Base-by-base conservation (phyloP, 2,329 filamentous ascomycete genomes). In the Neocucurbitaria cava region DNA sequence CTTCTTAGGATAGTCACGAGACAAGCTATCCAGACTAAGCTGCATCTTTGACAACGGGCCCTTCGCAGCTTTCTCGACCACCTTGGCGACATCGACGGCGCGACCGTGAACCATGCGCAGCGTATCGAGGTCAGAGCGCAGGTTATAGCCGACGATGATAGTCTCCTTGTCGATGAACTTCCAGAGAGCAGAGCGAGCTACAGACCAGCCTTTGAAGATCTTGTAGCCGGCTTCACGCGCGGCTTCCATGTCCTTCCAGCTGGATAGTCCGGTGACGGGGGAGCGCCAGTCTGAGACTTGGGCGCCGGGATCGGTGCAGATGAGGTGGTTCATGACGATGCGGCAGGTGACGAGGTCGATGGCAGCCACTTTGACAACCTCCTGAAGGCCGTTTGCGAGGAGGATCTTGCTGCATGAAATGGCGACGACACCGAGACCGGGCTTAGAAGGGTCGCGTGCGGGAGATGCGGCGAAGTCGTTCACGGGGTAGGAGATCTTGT, bases 91-190 rank as follows among this genome's bases (percentile, higher is more conserved):
- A 33, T 76, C 73, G 8, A 76, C 58, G 8, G 64, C 67, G 10
- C 71, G 68, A 17, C 72, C 73, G 46, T 76, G 72, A 5, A 69
- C 58, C 56, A 76, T 70, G 5, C 73, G 66, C n/a, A 76, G 58
- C 1, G 63, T 59, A 49, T 75, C 72, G 4, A 75, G 60, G 24
- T 74, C 71, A 1, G 59, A 54, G 13, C 72, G 72, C 18, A 76
- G 54, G 46, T 74, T 71, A 43, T 71, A 59, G 18, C 73, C 73
- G 5, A 76, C 52, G n/a, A 76, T 49, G 42, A 76, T 70, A 33
- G 72, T 74, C 6, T 72, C 58, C 7, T 61, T 63, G 54, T 74
- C 68, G 11, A 73, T 49, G 43, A 72, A 72, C 38, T 56, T 68
- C 52, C 59, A 66, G 0, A 76, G 52, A 10, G 71, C 70, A 9